phyloP scores from a whole-genome alignment of 495 filamentous ascomycete genomes.

The Penicillium salamii region DNA sequence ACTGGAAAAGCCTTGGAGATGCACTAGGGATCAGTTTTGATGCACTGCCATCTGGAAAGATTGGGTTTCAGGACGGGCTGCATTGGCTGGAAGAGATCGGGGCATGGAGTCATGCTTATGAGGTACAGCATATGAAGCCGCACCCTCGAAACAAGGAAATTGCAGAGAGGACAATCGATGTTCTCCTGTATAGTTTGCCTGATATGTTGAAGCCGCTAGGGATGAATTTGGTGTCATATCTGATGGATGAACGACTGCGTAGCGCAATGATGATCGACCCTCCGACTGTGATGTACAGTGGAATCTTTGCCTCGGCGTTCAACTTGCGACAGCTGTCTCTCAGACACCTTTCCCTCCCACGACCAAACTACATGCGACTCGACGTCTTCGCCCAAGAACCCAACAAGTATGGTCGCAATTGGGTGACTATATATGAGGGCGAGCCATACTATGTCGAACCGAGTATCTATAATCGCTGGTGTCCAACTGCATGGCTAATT shows the following conservation, averaged over 20 bases:
- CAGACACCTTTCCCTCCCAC: conserved; percentile 54
- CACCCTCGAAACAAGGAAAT: conserved; percentile 46
- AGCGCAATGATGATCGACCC: conserved; percentile 56
- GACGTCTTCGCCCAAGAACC: conserved; percentile 41
- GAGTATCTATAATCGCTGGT: conserved; percentile 58
- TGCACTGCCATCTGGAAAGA: conserved; percentile 27
- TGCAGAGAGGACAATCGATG: conserved; percentile 55
- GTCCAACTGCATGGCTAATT: conserved; percentile 46
- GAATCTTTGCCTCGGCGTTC: conserved; percentile 39
- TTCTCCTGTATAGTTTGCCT: conserved; percentile 57
- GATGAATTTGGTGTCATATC: conserved; percentile 43
- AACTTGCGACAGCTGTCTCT: conserved; percentile 47
- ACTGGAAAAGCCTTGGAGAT: conserved; percentile 64
- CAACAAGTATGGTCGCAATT: conserved; percentile 51
- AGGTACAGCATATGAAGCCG: conserved; percentile 56
- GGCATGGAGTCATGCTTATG: conserved; percentile 54
- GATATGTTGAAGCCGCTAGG: conserved; percentile 43
- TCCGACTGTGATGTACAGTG: conserved; percentile 34
- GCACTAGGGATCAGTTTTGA: conserved; percentile 55
- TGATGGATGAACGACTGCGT: conserved; percentile 61
- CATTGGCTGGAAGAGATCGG: conserved; percentile 59
- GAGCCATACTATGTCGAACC: conserved; percentile 58
- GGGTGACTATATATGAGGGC: conserved; percentile 43
- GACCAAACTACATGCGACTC: conserved; percentile 44
- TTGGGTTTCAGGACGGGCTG: conserved; percentile 54